Conservation (phyloP, 768 basidiomycete species). For the Russula sp. region DNA sequence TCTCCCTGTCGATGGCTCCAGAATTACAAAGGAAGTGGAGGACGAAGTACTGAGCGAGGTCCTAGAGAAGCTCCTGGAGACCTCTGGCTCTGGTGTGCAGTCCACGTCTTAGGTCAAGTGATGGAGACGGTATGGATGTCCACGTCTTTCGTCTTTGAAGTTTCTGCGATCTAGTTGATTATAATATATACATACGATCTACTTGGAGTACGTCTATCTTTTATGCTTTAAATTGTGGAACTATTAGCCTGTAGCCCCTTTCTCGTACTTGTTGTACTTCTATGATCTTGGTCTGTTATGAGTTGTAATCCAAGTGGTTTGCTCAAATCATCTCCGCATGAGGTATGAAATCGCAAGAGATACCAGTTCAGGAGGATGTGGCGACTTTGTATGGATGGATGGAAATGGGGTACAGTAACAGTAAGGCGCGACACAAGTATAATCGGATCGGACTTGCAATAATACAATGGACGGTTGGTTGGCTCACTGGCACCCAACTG, state of each 20-base stretch:
- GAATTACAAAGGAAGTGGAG: conserved; percentile 49
- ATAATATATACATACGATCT: neutral
- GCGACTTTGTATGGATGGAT: neutral
- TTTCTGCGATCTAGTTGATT: neutral
- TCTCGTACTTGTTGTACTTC: neutral
- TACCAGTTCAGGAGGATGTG: neutral
- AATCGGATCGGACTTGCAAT: neutral
- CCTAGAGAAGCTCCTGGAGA: conserved; percentile 52
- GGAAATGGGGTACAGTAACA: neutral
- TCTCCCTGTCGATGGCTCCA: conserved; percentile 34
- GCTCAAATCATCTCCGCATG: neutral
- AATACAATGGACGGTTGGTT: neutral
- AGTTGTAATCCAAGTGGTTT: neutral
- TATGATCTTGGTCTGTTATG: neutral
- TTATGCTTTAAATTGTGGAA: conserved; percentile 8
- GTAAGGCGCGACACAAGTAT: neutral
- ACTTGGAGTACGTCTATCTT: neutral
- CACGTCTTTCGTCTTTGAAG: neutral
- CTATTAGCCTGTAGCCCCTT: conserved; percentile 8
- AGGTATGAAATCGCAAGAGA: neutral
- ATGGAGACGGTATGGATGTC: neutral
- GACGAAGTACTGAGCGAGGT: conserved; percentile 61
- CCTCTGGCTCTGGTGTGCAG: conserved; percentile 10
- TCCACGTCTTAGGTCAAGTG: neutral
- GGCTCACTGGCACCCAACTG: neutral